Evolutionary conservation across 2,329 filamentous ascomycete species (phyloP), one percentile per base, ranked within the genome.

Genomic region (Dothistroma septosporum): DNA sequence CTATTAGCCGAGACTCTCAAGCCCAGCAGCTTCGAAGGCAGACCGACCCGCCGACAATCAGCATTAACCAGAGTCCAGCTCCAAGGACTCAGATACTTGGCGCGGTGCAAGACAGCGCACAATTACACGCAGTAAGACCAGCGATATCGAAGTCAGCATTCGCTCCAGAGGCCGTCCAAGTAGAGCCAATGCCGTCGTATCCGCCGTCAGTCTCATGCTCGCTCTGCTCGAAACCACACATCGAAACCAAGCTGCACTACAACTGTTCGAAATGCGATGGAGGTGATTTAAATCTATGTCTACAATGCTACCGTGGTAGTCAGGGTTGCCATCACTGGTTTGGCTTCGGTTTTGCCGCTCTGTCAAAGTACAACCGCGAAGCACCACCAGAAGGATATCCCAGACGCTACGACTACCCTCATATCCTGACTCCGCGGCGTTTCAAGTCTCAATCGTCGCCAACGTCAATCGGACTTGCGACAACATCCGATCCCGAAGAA

Each of bases 211-310:
- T 92, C 0, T 85, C 85, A 9, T 97, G 93, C 73, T 83, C 86
- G 41, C 80, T 84, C 10, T 97, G 93, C 73, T 77, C 80, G 21
- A 88, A 83, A 64, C 70, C 79, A 6, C 84, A 92, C 62, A 92
- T 97, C 41, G 88, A 96, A 72, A 91, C 96, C 68, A 86, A 91
- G 9, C 77, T 96, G 1, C 91, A 97, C 74, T 96, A 93, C 76
- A 89, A 89, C 71, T 97, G 93, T 74, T 74, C 77, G 1, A 79
- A 80, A 54, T 97, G 93, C 74, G 80, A 83, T 16, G 77, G 81
- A 6, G 91, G 90, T 0, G 79, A 84, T 52, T 96, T 88, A 80
- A 88, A 92, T 72, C 79, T 97, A 11, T 97, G 93, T 70, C 76
- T 89, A 1, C 82, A 82, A 64, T 97, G 93, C 77, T 97, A 95